Percentiles rank a stretch among this genome's conserved stretches.
Conservation (phyloP, 177 flowering plant species). For the Vitis hybrid region DNA sequence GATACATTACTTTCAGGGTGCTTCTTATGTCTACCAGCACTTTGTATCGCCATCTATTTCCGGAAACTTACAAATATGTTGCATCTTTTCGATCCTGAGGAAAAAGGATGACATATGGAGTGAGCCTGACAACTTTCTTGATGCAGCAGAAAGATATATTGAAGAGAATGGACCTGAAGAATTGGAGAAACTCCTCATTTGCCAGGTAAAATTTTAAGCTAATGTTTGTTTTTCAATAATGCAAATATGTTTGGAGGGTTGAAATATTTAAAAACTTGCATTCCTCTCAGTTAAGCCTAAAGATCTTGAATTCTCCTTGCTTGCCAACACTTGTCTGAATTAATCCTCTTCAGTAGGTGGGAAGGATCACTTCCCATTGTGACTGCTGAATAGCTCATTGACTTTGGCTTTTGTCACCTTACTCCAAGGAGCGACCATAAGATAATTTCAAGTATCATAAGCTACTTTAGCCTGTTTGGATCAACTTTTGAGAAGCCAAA, state of each 20-base stretch:
- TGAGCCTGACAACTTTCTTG: not conserved
- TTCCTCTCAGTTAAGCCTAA: not conserved
- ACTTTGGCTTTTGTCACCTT: too few relatives aligned
- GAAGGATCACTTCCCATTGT: too few relatives aligned
- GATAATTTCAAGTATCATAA: too few relatives aligned
- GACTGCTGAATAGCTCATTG: too few relatives aligned
- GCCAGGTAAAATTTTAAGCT: conserved; percentile 6
- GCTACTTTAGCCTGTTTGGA: too few relatives aligned
- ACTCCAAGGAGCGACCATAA: too few relatives aligned
- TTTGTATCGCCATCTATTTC: conserved; percentile 11
- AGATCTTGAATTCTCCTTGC: too few relatives aligned
- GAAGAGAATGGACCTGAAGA: conserved; percentile 3
- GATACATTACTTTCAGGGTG: conserved; percentile 25
- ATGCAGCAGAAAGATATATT: conserved; percentile 1
- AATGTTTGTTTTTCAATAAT: not conserved
- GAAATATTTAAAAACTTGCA: not conserved
- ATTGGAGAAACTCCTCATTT: conserved; percentile 6
- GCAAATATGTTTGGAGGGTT: not conserved
- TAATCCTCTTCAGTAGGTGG: too few relatives aligned
- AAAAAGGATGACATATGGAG: not conserved
- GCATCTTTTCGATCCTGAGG: not conserved
- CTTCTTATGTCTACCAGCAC: conserved; percentile 22
- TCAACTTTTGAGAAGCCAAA: too few relatives aligned
- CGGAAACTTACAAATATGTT: not conserved
- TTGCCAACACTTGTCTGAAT: too few relatives aligned